phyloP scores from a whole-genome alignment of 2,329 filamentous ascomycete genomes.

The Fusarium transvaalense region DNA sequence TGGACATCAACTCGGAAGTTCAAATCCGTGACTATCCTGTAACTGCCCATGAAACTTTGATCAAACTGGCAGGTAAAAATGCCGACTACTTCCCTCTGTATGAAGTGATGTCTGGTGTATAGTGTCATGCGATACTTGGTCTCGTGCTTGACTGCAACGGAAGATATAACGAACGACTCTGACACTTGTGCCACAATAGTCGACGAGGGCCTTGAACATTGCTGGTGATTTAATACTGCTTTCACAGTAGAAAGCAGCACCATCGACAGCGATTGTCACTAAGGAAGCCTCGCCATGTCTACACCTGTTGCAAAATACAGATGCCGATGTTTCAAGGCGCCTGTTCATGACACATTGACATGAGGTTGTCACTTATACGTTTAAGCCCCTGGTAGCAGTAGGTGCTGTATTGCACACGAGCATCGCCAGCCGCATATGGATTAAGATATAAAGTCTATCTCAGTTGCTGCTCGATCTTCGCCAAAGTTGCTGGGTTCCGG shows the following conservation, averaged over 20 bases:
- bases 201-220: not conserved
- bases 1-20: not conserved
- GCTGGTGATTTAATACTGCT: not conserved
- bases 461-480: not conserved
- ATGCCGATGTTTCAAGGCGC: not conserved
- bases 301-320: no score
- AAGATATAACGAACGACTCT: not conserved
- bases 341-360: not conserved
- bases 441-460: no score
- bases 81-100: not conserved
- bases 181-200: not conserved
- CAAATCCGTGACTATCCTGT: not conserved
- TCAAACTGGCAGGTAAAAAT: conserved; percentile 5
- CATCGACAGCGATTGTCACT: not conserved
- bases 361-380: not conserved
- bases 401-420: not conserved
- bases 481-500: not conserved
- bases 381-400: not conserved
- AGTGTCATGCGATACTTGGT: not conserved
- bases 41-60: conserved; percentile 5
- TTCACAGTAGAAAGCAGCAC: not conserved
- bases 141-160: not conserved
- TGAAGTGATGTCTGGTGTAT: not conserved
- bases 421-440: not conserved
- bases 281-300: no score